A percentile compares a stretch with the other conserved stretches of the same genome.
Conservation (phyloP, 495 filamentous ascomycete genomes). For the Echria macrotheca region DNA sequence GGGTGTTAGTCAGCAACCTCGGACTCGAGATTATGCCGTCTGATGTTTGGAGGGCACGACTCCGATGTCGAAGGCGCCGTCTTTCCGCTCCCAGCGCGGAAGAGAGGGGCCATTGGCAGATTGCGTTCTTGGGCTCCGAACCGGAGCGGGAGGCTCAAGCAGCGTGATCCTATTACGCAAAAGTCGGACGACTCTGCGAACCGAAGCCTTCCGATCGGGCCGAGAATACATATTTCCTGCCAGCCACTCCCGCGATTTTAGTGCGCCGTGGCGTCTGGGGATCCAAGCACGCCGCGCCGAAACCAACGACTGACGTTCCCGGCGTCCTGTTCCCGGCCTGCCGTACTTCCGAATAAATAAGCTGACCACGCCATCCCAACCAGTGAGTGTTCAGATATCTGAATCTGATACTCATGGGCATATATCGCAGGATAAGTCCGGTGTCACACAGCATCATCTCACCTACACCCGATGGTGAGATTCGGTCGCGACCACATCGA, state of each 20-base stretch:
- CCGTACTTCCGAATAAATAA: no score
- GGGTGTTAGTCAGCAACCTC: constrained; percentile 2
- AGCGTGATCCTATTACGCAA: no score
- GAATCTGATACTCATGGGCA: no score
- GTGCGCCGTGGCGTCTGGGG: constrained; percentile 1
- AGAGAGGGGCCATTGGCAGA: constrained; percentile 1
- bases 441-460: no score
- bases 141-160: constrained; percentile 2
- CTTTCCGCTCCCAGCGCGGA: background rate
- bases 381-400: no score
- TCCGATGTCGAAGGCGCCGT: background rate
- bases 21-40: background rate
- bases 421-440: no score
- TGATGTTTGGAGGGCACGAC: background rate
- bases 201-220: constrained; percentile 3
- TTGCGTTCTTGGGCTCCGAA: constrained; percentile 2
- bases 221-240: background rate
- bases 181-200: no score
- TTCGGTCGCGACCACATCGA: no score
- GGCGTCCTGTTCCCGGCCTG: no score
- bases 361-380: no score
- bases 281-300: background rate
- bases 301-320: background rate
- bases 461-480: no score
- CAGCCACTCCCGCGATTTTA: background rate